These are phyloP conservation scores for Solanum habrochaites DNA, from an alignment of 257 asterid genomes.

Conservation along the genomic window DNA sequence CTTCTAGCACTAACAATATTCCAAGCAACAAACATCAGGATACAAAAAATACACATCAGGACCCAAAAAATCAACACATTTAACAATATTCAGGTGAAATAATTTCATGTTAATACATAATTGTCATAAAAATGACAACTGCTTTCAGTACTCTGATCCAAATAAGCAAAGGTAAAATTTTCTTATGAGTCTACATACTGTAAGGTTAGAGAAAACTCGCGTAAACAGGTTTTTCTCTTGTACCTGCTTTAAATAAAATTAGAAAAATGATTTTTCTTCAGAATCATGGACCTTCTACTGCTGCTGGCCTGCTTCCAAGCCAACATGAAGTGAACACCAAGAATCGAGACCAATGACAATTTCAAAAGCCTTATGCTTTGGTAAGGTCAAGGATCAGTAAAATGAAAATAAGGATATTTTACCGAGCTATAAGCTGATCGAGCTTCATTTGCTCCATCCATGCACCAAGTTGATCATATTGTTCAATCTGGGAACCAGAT, in stretches of 20 bases:
- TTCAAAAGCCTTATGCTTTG: constrained; percentile 13
- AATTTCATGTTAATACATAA: neutral
- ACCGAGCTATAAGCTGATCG: constrained; percentile 61
- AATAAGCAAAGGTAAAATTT: neutral
- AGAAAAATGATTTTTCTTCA: constrained; percentile 20
- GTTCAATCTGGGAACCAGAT: constrained; percentile 24
- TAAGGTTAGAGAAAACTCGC: constrained; percentile 24
- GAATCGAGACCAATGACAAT: constrained; percentile 6
- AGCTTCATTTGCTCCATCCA: constrained; percentile 80
- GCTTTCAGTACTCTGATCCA: neutral
- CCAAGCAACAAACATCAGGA: neutral
- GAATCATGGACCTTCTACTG: constrained; percentile 9
- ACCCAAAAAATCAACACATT: neutral
- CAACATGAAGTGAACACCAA: constrained; percentile 18
- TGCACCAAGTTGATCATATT: constrained; percentile 43
- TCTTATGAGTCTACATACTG: constrained; percentile 3
- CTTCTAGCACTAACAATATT: neutral
- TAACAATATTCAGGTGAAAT: neutral
- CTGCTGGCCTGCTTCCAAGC: constrained; percentile 19
- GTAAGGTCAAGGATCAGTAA: constrained; percentile 12
- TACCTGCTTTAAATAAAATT: constrained; percentile 21
- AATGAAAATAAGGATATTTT: neutral
- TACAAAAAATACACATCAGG: neutral
- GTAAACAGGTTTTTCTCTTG: constrained; percentile 27
- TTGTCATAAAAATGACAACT: neutral